These are phyloP conservation scores for Nicotiana knightiana DNA, from an alignment of 257 asterid genomes.

Conservation along the genomic window DNA sequence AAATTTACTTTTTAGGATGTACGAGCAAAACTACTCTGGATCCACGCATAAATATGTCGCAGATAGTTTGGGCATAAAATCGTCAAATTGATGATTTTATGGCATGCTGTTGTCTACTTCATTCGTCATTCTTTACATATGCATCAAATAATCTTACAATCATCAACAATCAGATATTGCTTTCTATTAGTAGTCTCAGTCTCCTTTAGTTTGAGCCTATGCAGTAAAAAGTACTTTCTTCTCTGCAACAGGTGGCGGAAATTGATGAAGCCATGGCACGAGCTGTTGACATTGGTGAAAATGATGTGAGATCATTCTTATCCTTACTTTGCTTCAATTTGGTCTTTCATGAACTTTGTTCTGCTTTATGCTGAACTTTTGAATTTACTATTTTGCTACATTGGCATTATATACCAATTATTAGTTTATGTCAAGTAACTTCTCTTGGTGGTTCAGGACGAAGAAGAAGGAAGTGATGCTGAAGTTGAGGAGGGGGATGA, in stretches of 20 bases:
- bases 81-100: background rate
- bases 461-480: conserved; percentile 69
- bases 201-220: background rate
- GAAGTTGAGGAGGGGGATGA: conserved; percentile 52
- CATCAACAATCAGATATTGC: background rate
- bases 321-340: background rate
- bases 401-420: background rate
- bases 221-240: conserved; percentile 9
- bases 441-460: conserved; percentile 48
- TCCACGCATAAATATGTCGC: background rate
- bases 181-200: background rate
- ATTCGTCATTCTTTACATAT: background rate
- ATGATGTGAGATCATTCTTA: conserved; percentile 50
- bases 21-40: conserved; percentile 1
- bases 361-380: background rate
- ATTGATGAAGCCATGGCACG: conserved; percentile 92
- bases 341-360: background rate
- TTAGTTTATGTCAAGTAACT: background rate
- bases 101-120: background rate
- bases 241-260: conserved; percentile 53
- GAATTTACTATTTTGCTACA: background rate
- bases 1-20: background rate
- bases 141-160: background rate
- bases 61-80: background rate
- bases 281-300: conserved; percentile 97